phyloP scores from a whole-genome alignment of 257 asterid genomes.

The Gentiana straminea region DNA sequence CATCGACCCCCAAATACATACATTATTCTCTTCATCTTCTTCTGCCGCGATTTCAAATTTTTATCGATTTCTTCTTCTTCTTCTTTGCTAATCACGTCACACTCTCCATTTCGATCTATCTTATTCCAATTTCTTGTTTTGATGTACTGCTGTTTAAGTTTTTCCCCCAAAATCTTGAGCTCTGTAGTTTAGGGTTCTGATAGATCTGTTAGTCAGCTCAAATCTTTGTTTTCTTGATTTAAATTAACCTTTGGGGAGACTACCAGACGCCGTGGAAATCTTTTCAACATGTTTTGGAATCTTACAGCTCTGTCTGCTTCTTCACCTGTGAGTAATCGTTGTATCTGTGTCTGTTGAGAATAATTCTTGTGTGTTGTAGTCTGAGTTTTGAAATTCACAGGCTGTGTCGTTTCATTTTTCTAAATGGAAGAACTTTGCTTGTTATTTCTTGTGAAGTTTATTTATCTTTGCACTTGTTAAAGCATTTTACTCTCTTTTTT shows the following conservation, averaged over 20 bases:
- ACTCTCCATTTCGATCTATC: slow-evolving; percentile 13
- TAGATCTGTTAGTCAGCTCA: slow-evolving; percentile 36
- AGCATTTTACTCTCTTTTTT: background rate
- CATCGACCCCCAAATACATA: too few relatives aligned
- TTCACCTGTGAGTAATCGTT: slow-evolving; percentile 71
- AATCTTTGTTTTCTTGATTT: slow-evolving; percentile 2
- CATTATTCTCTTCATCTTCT: slow-evolving; percentile 13
- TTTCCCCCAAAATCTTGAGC: slow-evolving; percentile 20
- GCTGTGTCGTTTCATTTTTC: background rate
- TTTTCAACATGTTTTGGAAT: slow-evolving; percentile 83
- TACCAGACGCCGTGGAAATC: slow-evolving; percentile 1
- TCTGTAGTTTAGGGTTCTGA: slow-evolving; percentile 28
- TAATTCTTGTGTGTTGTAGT: background rate
- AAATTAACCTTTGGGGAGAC: background rate
- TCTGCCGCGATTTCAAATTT: too few relatives aligned
- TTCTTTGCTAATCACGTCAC: slow-evolving; percentile 22
- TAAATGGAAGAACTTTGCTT: too few relatives aligned
- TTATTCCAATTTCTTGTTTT: slow-evolving; percentile 34
- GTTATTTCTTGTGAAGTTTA: background rate
- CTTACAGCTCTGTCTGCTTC: slow-evolving; percentile 76
- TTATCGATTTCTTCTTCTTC: slow-evolving; percentile 3
- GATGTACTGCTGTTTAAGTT: slow-evolving; percentile 8
- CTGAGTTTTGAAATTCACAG: background rate
- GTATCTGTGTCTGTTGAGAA: slow-evolving; percentile 3
- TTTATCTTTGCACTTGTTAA: background rate